Percentiles rank a stretch among this genome's conserved stretches.
These are phyloP conservation scores for Schwanniomyces pseudopolymorphus DNA, from an alignment of 805 yeast species.

Conservation along the genomic window DNA sequence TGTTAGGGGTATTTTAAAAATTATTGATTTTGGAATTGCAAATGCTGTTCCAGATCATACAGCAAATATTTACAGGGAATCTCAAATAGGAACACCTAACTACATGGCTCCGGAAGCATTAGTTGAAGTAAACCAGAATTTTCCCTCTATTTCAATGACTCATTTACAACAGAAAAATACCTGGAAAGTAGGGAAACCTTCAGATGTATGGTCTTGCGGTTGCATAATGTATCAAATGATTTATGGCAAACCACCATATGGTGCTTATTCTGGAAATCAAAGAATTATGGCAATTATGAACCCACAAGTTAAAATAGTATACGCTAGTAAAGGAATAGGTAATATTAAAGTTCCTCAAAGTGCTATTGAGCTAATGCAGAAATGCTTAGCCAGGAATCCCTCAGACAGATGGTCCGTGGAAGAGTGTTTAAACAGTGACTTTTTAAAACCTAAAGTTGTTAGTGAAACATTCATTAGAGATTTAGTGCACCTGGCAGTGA, in stretches of 20 bases:
- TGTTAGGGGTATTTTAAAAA: conserved; percentile 80
- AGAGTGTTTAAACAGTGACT: conserved; percentile 60
- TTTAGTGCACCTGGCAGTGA: conserved; percentile 73
- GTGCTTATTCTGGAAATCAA: conserved; percentile 70
- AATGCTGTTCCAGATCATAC: conserved; percentile 93
- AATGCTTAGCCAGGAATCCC: conserved; percentile 74
- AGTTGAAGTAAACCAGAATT: conserved; percentile 51
- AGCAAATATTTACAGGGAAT: conserved; percentile 81
- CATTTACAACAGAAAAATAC: conserved; percentile 23
- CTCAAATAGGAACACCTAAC: conserved; percentile 93
- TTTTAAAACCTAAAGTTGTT: conserved; percentile 73
- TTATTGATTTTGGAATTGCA: conserved; percentile 96
- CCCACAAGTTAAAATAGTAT: conserved; percentile 70
- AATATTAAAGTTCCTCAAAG: conserved; percentile 64
- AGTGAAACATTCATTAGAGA: conserved; percentile 66
- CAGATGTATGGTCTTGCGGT: conserved; percentile 98
- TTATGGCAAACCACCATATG: conserved; percentile 91
- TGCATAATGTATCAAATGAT: conserved; percentile 94
- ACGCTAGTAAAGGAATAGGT: conserved; percentile 62
- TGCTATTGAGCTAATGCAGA: conserved; percentile 67
- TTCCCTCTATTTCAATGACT: conserved; percentile 20
- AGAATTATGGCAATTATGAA: conserved; percentile 82
- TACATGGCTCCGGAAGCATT: conserved; percentile 98
- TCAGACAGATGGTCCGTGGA: conserved; percentile 61
- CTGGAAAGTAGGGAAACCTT: conserved; percentile 88